These are phyloP conservation scores for Lyophyllum decastes DNA, from an alignment of 768 basidiomycete species.

Conservation along the genomic window DNA sequence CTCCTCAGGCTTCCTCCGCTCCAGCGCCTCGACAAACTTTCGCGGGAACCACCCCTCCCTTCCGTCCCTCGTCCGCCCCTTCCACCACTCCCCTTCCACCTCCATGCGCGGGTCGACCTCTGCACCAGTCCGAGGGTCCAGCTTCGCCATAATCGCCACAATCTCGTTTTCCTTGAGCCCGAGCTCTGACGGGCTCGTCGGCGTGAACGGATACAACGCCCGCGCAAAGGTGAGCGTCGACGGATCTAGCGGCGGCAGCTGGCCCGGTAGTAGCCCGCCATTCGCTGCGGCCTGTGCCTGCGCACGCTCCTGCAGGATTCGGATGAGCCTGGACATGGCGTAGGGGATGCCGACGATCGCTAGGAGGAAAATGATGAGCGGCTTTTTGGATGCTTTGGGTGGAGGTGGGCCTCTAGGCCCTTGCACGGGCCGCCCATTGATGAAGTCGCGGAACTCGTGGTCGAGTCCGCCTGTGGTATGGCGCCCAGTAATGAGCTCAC, in stretches of 20 bases:
- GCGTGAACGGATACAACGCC: constrained; percentile 75
- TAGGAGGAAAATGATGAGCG: constrained; percentile 89
- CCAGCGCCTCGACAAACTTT: constrained; percentile 81
- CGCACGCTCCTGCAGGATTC: constrained; percentile 68
- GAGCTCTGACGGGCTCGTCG: constrained; percentile 78
- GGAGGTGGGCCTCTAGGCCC: constrained; percentile 40
- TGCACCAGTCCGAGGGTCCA: constrained; percentile 67
- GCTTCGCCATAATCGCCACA: constrained; percentile 85
- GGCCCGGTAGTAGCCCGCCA: constrained; percentile 38
- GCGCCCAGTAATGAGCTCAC: constrained; percentile 54
- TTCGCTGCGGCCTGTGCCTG: constrained; percentile 45
- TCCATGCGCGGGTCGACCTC: constrained; percentile 68
- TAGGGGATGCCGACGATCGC: constrained; percentile 93
- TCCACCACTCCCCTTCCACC: constrained; percentile 88
- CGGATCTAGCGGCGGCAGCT: constrained; percentile 72
- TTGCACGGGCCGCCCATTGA: constrained; percentile 63
- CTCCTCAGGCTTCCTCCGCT: constrained; percentile 34
- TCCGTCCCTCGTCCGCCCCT: constrained; percentile 88
- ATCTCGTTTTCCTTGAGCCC: constrained; percentile 86
- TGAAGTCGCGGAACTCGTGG: constrained; percentile 76
- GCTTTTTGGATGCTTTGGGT: constrained; percentile 82
- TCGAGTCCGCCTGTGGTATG: constrained; percentile 38
- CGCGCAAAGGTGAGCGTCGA: constrained; percentile 81
- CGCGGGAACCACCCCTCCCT: constrained; percentile 93
- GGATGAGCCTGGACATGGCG: constrained; percentile 89